Percentiles rank a stretch among this genome's conserved stretches.
Conservation (phyloP, 2,329 filamentous ascomycete genomes). For the Aspergillus felis region DNA sequence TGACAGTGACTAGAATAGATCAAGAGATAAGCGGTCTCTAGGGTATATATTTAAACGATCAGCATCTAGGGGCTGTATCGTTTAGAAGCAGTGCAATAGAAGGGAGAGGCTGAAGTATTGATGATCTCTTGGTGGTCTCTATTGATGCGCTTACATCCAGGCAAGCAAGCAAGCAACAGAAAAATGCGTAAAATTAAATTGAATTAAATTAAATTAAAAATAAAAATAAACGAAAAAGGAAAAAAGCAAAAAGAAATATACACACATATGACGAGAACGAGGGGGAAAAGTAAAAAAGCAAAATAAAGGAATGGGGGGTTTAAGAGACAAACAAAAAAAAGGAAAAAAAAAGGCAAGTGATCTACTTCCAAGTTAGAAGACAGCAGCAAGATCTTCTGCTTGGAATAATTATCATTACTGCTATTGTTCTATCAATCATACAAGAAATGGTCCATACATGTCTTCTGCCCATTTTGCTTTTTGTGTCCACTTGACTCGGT, state of each 20-base stretch:
- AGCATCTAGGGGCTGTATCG: background rate
- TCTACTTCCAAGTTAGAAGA: background rate
- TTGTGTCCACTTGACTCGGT: background rate
- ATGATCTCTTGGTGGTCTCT: background rate
- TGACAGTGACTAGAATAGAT: background rate
- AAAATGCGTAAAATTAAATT: background rate
- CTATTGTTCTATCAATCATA: background rate
- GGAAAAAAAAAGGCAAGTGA: background rate
- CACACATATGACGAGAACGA: slow-evolving; percentile 1
- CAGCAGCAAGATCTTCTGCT: background rate
- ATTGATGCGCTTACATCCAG: slow-evolving; percentile 6
- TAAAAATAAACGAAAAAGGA: slow-evolving; percentile 4
- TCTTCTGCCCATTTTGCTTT: background rate
- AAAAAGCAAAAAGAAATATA: slow-evolving; percentile 1
- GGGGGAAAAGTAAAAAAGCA: background rate
- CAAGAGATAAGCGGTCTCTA: background rate
- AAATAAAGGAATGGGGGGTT: background rate
- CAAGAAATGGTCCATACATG: background rate
- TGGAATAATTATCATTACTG: background rate
- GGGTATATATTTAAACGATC: background rate
- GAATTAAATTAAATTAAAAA: background rate
- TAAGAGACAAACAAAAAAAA: background rate
- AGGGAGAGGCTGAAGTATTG: background rate
- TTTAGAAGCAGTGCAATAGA: background rate
- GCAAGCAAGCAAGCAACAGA: background rate